Conservation (phyloP, 768 basidiomycete genomes). For the Lenzites betulinus region DNA sequence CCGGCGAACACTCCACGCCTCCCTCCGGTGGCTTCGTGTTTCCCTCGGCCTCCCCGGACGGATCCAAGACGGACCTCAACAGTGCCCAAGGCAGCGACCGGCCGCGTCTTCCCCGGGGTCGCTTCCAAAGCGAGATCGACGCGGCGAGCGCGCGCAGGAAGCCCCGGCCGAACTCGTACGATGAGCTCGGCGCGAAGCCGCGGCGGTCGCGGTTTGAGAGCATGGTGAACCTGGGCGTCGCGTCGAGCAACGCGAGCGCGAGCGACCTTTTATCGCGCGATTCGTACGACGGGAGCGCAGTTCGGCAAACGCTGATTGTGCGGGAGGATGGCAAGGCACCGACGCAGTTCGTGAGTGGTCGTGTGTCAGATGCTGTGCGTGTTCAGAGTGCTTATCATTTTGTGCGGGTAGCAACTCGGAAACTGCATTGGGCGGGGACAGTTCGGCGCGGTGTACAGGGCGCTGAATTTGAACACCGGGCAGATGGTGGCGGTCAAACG, state of each 20-base stretch:
- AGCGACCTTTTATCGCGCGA: conserved; percentile 67
- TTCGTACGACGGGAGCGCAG: conserved; percentile 63
- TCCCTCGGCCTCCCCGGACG: conserved; percentile 22
- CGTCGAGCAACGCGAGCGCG: conserved; percentile 52
- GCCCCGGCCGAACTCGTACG: conserved; percentile 65
- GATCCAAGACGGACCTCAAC: conserved; percentile 18
- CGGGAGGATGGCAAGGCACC: conserved; percentile 80
- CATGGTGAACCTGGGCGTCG: conserved; percentile 63
- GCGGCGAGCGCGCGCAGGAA: conserved; percentile 52
- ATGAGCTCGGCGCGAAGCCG: conserved; percentile 56
- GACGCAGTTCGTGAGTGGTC: conserved; percentile 73
- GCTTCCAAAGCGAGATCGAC: conserved; percentile 77
- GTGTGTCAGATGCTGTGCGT: neutral
- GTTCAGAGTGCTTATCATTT: neutral
- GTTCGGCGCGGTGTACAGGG: conserved; percentile 94
- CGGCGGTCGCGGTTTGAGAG: conserved; percentile 70
- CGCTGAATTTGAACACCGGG: conserved; percentile 90
- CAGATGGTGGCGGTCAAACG: conserved; percentile 99
- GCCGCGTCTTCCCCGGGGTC: conserved; percentile 53
- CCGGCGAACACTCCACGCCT: conserved; percentile 50
- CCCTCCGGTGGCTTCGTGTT: conserved; percentile 28
- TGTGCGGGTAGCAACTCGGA: conserved; percentile 78
- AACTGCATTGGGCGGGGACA: conserved; percentile 97
- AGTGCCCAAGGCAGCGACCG: conserved; percentile 30
- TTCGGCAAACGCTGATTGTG: conserved; percentile 71